Base-by-base conservation (phyloP, 306 rosid species). In the Vigna unguiculata region DNA sequence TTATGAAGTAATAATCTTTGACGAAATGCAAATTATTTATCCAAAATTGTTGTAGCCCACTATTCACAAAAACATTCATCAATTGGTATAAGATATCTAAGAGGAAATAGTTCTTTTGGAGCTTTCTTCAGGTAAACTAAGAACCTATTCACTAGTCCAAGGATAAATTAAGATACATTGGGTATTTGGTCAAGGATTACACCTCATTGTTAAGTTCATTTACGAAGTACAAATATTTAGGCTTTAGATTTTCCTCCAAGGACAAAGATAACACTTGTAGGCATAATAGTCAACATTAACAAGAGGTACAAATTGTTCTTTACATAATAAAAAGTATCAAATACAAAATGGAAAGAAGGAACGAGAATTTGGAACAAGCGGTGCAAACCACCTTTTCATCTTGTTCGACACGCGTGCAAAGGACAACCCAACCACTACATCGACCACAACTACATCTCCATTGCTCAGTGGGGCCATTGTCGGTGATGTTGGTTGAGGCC, bases 21-120 rank as follows among this genome's bases (percentile, higher is more conserved):
- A 32, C 97, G 89, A 78, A 96, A 96, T 67, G 91, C 97, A 47
- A 88, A 75, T 80, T 96, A 96, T 64, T 78, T 86, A 82, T 96
- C 99, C 69, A 96, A 75, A 80, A 93, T 91, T 71, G 99, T 96
- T 66, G 86, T 88, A 55, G 96, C 99, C 97, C 97, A 96, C 77
- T 82, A 89, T 77, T 91, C 90, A 71, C 98, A 96, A 83, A 96
- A 96, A 75, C 79, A 69, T 78, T 96, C 98, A 71, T 96, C 98
- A 7, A 96, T 95, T 49, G 98, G 97, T 66, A 96, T 89, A 8
- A 96, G 76, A 71, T 93, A 91, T 76, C 93, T 81, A 22, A 92
- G 88, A 36, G 99, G 98, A 84, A 96, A 96, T 3, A 98, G 96
- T 3, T 98, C 99, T 77, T 92, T 89, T 9, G 98, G 99, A 62